Evolutionary conservation across 345 rosid species (phyloP).

Genomic region (Eucalyptus fibrosa): DNA sequence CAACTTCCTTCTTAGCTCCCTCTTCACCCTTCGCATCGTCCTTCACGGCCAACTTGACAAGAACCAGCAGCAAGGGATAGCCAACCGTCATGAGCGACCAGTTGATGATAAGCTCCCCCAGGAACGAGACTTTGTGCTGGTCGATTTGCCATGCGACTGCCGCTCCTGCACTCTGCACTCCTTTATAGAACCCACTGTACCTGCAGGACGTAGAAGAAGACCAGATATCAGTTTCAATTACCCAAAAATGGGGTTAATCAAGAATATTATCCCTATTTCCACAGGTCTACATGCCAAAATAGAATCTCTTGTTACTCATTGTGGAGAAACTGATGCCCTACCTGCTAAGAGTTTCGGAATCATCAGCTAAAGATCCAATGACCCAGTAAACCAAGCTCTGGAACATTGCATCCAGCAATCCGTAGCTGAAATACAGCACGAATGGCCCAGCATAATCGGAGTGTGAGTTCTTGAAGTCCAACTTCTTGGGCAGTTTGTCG

Average conservation of each 20-base stretch:
- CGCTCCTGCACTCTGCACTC: constrained; percentile 93
- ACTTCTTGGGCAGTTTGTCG: constrained; percentile 10
- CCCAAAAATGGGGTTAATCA: neutral
- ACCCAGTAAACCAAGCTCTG: constrained; percentile 91
- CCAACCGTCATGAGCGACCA: constrained; percentile 79
- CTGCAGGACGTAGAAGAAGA: constrained; percentile 4
- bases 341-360: constrained; percentile 84
- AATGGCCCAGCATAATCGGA: constrained; percentile 59
- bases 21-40: constrained; percentile 16
- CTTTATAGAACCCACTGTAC: constrained; percentile 84
- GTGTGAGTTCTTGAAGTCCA: constrained; percentile 74
- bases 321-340: neutral
- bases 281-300: neutral
- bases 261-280: neutral
- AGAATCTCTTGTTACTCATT: neutral
- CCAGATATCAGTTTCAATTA: neutral
- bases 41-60: constrained; percentile 60
- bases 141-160: constrained; percentile 98
- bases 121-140: constrained; percentile 41
- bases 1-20: neutral
- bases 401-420: constrained; percentile 84
- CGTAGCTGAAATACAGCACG: constrained; percentile 59
- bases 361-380: constrained; percentile 85
- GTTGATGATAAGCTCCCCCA: constrained; percentile 48
- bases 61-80: constrained; percentile 57